Evolutionary conservation across 164 flowering plant genomes (phyloP).

Genomic region (Nymphaea thermarum): DNA sequence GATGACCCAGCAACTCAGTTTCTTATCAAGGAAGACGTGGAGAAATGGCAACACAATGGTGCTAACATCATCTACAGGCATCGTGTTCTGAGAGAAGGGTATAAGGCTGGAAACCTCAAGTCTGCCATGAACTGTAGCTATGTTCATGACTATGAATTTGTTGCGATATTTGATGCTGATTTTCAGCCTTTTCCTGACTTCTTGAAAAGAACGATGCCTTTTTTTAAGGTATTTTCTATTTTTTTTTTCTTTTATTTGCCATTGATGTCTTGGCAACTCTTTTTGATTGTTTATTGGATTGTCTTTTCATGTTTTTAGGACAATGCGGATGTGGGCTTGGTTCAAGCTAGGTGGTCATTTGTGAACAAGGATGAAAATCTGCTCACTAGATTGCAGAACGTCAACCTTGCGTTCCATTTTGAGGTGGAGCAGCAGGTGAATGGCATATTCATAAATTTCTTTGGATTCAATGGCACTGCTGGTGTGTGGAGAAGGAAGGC

Average conservation of each 20-base stretch:
- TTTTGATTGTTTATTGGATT: background rate
- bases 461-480: constrained; percentile 97
- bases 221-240: constrained; percentile 53
- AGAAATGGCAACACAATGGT: constrained; percentile 80
- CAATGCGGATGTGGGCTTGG: constrained; percentile 77
- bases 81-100: constrained; percentile 76
- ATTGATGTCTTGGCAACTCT: background rate
- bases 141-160: constrained; percentile 90
- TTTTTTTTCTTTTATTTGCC: background rate
- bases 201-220: constrained; percentile 64
- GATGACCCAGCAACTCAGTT: constrained; percentile 69
- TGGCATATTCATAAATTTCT: constrained; percentile 83
- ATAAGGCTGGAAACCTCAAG: constrained; percentile 96
- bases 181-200: constrained; percentile 90
- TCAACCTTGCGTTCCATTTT: constrained; percentile 81
- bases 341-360: constrained; percentile 99
- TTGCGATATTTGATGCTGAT: constrained; percentile 93
- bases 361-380: constrained; percentile 95
- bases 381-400: constrained; percentile 77
- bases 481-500: constrained; percentile 98
- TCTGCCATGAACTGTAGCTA: constrained; percentile 93
- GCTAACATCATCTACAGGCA: constrained; percentile 76
- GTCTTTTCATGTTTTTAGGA: constrained; percentile 29
- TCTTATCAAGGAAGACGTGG: constrained; percentile 83
- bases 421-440: constrained; percentile 99